Evolutionary conservation across 2,329 filamentous ascomycete species (phyloP), one percentile per base, ranked within the genome.

Genomic region (Daldinia eschscholtzii): DNA sequence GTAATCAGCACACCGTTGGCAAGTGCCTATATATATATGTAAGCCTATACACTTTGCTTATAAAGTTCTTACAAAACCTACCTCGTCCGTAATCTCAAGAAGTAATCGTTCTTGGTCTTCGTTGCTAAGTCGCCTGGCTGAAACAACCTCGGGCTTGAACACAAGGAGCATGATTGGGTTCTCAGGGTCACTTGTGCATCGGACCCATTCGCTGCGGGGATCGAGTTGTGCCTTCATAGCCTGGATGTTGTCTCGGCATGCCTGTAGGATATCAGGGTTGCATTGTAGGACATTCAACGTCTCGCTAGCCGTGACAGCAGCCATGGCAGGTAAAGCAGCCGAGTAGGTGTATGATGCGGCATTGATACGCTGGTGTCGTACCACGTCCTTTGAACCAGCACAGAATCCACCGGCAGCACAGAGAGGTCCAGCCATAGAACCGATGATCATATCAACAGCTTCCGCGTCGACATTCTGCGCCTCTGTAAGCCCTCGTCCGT

Each of bases 321-420:
- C 85, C 84, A 99, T 92, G 20, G 96, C 96, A 3, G 96, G 96
- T 37, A 99, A 85, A 6, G 96, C 96, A 2, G 96, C 96, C 30
- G 95, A 98, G 83, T 93, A 99, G 3, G 96, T 98, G 80, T 98
- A 99, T 0, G 95, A 92, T 1, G 93, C 90, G 4, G 95, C 93
- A 7, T 93, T 93, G 76, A 99, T 94, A 73, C 96, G 94, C 82
- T 99, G 96, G 78, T 99, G 96, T 79, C 97, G 93, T 18, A 98
- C 93, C 18, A 98, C 94, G 78, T 98, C 96, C 72, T 91, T 91
- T 42, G 91, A 91, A 18, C 94, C 95, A 15, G 95, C 94, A 79
- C 96, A 99, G 84, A 99, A 99, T 15, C 96, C 96, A 74, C 97
- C 96, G 62, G 94, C 95, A 9, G 93, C 94, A 77, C 95, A 96